These are phyloP conservation scores for Heritiera littoralis DNA, from an alignment of 345 rosid genomes.

Conservation along the genomic window DNA sequence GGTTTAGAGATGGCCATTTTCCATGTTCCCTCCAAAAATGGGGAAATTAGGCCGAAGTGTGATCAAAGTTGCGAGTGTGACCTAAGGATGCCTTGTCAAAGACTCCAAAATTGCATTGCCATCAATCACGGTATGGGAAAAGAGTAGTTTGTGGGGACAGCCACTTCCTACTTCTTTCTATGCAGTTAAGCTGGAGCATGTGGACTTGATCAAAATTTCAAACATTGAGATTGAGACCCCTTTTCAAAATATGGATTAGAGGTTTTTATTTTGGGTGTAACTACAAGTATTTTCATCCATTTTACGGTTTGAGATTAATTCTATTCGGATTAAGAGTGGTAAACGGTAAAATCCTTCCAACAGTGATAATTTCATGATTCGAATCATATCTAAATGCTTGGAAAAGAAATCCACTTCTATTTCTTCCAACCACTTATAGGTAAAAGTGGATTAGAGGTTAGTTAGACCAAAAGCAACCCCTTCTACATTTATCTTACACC, in stretches of 20 bases:
- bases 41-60: not conserved
- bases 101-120: constrained; percentile 23
- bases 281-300: too few species aligned
- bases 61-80: not conserved
- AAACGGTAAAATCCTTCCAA: too few species aligned
- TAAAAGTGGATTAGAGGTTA: not conserved
- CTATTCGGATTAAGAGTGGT: too few species aligned
- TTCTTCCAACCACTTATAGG: not conserved
- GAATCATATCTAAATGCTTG: too few species aligned
- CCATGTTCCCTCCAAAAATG: constrained; percentile 16
- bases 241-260: not conserved
- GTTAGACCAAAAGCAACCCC: constrained; percentile 9
- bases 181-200: not conserved
- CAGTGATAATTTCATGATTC: too few species aligned
- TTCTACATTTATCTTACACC: not conserved
- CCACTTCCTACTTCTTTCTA: not conserved
- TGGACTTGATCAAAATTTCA: not conserved
- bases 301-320: too few species aligned
- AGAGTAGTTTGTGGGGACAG: constrained; percentile 25
- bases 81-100: constrained; percentile 15
- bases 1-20: constrained; percentile 2
- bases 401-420: too few species aligned
- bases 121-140: constrained; percentile 46
- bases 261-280: too few species aligned
- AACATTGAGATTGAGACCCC: not conserved